phyloP scores from a whole-genome alignment of 768 basidiomycete genomes.

The Auricularia cornea region DNA sequence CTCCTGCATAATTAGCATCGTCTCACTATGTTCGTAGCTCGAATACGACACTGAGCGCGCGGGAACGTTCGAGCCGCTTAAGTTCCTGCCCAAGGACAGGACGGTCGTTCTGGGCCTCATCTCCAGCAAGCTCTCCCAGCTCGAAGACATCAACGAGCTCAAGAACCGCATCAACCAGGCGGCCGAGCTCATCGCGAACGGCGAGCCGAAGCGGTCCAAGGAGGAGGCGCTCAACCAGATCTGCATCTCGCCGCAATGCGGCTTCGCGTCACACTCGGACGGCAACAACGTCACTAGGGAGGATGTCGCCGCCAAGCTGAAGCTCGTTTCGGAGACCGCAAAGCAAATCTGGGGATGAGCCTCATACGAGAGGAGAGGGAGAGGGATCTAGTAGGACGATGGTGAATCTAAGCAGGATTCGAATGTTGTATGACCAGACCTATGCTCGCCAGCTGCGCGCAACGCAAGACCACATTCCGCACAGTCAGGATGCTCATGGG shows the following conservation, averaged over 20 bases:
- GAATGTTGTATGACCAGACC: too few relatives aligned
- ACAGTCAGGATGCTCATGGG: too few relatives aligned
- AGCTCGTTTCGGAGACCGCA: constrained; percentile 36
- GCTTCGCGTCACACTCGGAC: constrained; percentile 51
- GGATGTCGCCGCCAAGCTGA: constrained; percentile 43
- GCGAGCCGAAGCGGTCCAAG: constrained; percentile 34
- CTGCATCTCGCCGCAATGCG: constrained; percentile 55
- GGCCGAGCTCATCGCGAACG: constrained; percentile 38
- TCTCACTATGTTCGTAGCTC: constrained; percentile 26
- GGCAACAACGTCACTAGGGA: constrained; percentile 44
- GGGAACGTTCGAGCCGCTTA: constrained; percentile 35
- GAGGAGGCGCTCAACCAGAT: constrained; percentile 49
- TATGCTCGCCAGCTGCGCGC: too few relatives aligned
- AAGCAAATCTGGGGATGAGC: constrained; percentile 35
- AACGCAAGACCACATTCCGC: too few relatives aligned
- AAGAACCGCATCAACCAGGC: constrained; percentile 46
- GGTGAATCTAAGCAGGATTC: too few relatives aligned
- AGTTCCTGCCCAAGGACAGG: constrained; percentile 27
- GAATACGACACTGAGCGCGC: constrained; percentile 61
- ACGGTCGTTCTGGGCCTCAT: constrained; percentile 35
- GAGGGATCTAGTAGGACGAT: too few relatives aligned
- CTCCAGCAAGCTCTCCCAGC: constrained; percentile 37
- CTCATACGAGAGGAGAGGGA: too few relatives aligned
- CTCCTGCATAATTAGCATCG: too few relatives aligned
- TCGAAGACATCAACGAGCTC: constrained; percentile 43